A percentile compares a stretch with the other conserved stretches of the same genome.
Evolutionary conservation across 805 yeast genomes (phyloP).

Genomic region (Hagleromyces aurorensis): DNA sequence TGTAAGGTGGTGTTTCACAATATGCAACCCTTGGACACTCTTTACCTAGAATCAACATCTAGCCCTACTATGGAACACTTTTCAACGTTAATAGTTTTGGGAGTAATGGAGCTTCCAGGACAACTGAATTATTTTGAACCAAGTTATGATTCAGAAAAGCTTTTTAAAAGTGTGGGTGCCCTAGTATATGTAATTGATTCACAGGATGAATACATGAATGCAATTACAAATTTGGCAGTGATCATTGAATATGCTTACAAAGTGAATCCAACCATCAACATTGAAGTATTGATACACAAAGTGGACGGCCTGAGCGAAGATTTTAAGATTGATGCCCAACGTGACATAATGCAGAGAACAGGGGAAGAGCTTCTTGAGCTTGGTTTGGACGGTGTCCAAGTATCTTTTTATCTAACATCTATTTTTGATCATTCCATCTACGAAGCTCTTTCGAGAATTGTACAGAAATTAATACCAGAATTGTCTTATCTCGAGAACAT

Average conservation of each 20-base stretch:
- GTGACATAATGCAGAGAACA: conserved; percentile 93
- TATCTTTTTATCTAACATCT: conserved; percentile 84
- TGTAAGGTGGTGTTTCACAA: conserved; percentile 93
- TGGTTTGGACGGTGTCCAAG: conserved; percentile 86
- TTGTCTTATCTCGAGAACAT: conserved; percentile 81
- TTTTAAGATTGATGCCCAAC: conserved; percentile 85
- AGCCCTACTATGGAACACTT: conserved; percentile 83
- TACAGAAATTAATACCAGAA: conserved; percentile 85
- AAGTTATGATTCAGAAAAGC: conserved; percentile 63
- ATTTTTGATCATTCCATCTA: conserved; percentile 93
- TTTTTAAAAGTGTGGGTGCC: conserved; percentile 80
- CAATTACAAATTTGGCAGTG: conserved; percentile 79
- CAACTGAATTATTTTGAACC: conserved; percentile 87
- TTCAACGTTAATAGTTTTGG: conserved; percentile 73
- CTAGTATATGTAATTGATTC: conserved; percentile 90
- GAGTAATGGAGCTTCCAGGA: conserved; percentile 93
- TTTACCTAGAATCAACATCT: conserved; percentile 83
- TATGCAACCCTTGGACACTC: conserved; percentile 91
- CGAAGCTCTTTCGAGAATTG: conserved; percentile 90
- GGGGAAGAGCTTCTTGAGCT: conserved; percentile 87
- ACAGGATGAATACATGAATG: conserved; percentile 91
- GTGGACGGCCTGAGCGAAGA: conserved; percentile 94
- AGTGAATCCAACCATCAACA: conserved; percentile 75
- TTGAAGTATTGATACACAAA: conserved; percentile 91
- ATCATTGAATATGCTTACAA: conserved; percentile 82